Conservation (phyloP, 139 green algal genomes). For the Chlamydomonas asymmetrica region DNA sequence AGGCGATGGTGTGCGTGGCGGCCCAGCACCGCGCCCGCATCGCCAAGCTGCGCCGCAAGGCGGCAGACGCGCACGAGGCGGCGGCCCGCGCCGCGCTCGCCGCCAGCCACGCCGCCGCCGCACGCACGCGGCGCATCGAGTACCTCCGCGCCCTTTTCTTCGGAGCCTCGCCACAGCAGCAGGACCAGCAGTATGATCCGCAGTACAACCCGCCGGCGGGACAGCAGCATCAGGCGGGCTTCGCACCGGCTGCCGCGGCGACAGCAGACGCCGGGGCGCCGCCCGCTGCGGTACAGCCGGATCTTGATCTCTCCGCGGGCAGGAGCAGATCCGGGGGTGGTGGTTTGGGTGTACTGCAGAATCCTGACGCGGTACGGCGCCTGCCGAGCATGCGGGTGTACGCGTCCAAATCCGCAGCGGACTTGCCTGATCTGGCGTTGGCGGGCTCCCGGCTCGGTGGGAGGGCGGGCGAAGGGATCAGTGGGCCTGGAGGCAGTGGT, state of each 20-base stretch:
- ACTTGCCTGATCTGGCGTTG: too few relatives aligned
- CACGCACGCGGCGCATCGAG: conserved; percentile 49
- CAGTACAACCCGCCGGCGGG: too few relatives aligned
- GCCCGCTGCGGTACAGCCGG: background rate
- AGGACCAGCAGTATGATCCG: too few relatives aligned
- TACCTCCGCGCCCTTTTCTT: conserved; percentile 64
- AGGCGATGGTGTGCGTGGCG: too few relatives aligned
- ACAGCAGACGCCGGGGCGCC: background rate
- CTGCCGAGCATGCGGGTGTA: too few relatives aligned
- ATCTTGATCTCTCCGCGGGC: background rate
- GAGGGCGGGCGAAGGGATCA: too few relatives aligned
- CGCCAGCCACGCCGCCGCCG: conserved; percentile 24
- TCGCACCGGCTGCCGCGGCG: background rate
- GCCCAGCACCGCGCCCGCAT: too few relatives aligned
- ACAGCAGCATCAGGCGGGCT: background rate
- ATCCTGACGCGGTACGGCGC: conserved; percentile 10
- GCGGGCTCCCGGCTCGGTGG: too few relatives aligned
- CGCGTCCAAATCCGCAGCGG: too few relatives aligned
- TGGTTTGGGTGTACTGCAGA: conserved; percentile 10
- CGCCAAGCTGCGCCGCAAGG: conserved; percentile 6
- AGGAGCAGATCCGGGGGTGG: background rate
- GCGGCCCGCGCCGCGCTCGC: conserved; percentile 37
- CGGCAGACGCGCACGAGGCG: conserved; percentile 24
- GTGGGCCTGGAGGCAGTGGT: too few relatives aligned
- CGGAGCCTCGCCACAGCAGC: too few relatives aligned